Evolutionary conservation across 192 early-diverging fungal species (phyloP), one percentile per base, ranked within the genome.

Genomic region (Dissophora globulifera): DNA sequence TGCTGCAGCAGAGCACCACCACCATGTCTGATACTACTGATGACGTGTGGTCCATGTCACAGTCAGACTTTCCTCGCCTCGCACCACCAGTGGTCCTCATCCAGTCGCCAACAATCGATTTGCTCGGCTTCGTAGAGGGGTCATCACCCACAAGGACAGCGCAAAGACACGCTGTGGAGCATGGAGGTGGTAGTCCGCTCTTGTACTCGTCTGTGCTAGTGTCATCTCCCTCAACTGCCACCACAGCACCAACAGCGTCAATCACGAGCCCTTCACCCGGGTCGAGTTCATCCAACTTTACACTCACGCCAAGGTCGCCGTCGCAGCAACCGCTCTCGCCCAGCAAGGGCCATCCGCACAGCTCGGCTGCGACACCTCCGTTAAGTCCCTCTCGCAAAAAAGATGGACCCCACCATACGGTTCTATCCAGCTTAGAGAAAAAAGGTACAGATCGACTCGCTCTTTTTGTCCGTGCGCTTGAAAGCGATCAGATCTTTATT

Each of bases 341-440:
- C 4, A 40, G 48, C 4, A 43, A n/a, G n/a, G n/a, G n/a, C n/a
- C n/a, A 45, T 8, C 53, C 45, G 15, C 45, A 43, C 25, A 47
- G 64, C 2, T 31, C 62, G 25, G 62, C 71, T 9, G 62, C 62
- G 2, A 76, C 72, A n/a, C 72, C 64, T 49, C 72, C 72, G 13
- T 26, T 76, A 20, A 76, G 72, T 16, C 72, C 72, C 11, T 76
- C 72, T 9, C 63, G 72, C 32, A 67, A 67, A 32, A 76, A 67
- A 27, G 72, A 76, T 6, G 30, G 58, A 0, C 13, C 35, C 29
- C 57, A 62, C n/a, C 58, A 47, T 13, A 46, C 63, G 22, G 41
- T 49, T 3, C 63, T 67, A 16, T 60, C 72, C 1, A 46, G 45
- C 23, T 20, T 76, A 9, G 62, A 66, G 12, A 54, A 61, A 29